Evolutionary conservation across 1,284 basidiomycete genomes (phyloP).

Genomic region (Athelia sp.): DNA sequence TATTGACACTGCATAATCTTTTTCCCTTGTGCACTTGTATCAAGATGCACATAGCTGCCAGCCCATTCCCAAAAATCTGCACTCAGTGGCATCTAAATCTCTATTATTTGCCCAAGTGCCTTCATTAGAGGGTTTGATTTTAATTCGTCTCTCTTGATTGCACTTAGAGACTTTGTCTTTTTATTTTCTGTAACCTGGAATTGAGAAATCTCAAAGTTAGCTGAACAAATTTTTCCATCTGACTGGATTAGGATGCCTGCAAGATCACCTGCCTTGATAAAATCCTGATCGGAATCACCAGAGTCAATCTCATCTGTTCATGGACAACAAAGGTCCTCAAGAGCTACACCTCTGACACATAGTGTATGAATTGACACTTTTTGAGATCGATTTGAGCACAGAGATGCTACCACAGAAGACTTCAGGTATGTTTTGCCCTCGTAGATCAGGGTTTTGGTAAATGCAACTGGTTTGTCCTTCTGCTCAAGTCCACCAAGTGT

Average conservation of each 20-base stretch:
- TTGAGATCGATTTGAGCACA: slow-evolving; percentile 8
- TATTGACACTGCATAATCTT: no score
- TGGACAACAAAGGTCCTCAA: slow-evolving; percentile 11
- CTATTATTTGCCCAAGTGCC: no score
- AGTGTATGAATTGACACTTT: slow-evolving; percentile 11
- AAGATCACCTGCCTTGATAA: slow-evolving; percentile 6
- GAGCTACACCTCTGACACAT: slow-evolving; percentile 12
- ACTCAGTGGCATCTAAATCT: no score
- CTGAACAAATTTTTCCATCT: slow-evolving; percentile 2
- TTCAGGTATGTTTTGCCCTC: slow-evolving; percentile 11
- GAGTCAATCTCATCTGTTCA: slow-evolving; percentile 6
- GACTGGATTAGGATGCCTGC: slow-evolving; percentile 9
- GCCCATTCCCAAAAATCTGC: no score
- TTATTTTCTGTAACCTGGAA: slow-evolving; percentile 4
- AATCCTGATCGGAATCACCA: not conserved
- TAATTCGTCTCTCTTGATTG: no score
- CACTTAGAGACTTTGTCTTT: not conserved
- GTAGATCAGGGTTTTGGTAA: slow-evolving; percentile 2
- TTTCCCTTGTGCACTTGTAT: no score
- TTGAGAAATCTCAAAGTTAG: slow-evolving; percentile 2
- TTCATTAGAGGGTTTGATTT: no score
- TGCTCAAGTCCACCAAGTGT: slow-evolving; percentile 2
- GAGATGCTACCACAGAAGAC: slow-evolving; percentile 11
- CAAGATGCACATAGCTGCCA: no score
- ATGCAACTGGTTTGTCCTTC: not conserved